Percentiles rank a stretch among this genome's conserved stretches.
Evolutionary conservation across 2,329 filamentous ascomycete genomes (phyloP).

Genomic region (Trichophaea hybrida): DNA sequence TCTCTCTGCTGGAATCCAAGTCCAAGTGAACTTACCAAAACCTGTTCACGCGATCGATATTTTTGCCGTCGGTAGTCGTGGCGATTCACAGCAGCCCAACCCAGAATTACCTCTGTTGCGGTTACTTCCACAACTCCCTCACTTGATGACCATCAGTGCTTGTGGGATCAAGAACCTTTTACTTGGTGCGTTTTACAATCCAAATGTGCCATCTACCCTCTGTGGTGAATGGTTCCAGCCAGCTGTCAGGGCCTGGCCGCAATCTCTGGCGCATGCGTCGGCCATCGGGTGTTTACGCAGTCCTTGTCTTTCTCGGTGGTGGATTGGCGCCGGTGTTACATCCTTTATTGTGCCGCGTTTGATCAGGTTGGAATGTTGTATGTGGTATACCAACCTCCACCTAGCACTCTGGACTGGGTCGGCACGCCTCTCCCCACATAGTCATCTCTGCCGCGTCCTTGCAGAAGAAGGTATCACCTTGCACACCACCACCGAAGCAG

Average conservation of each 20-base stretch:
- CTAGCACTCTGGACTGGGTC: not conserved
- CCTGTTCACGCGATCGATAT: not conserved
- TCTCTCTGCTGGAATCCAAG: too few species aligned
- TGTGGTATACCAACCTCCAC: not conserved
- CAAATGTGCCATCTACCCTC: not conserved
- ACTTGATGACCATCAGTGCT: slow-evolving; percentile 1
- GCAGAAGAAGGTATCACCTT: not conserved
- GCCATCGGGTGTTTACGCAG: not conserved
- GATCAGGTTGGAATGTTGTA: not conserved
- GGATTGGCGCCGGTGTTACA: not conserved
- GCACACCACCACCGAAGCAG: not conserved
- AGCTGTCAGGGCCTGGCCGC: not conserved
- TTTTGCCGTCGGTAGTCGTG: not conserved
- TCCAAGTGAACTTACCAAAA: not conserved
- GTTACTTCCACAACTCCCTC: not conserved
- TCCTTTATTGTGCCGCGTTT: not conserved
- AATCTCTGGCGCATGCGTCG: not conserved
- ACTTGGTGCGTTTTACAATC: not conserved
- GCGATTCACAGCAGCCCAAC: not conserved
- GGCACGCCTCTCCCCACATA: not conserved
- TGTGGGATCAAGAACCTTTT: not conserved
- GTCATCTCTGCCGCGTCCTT: not conserved
- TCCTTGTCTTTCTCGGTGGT: not conserved
- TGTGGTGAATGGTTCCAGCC: not conserved
- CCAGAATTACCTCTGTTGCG: not conserved